Evolutionary conservation across 805 yeast genomes (phyloP).

Genomic region (Zygosaccharomyces gambellarensis): DNA sequence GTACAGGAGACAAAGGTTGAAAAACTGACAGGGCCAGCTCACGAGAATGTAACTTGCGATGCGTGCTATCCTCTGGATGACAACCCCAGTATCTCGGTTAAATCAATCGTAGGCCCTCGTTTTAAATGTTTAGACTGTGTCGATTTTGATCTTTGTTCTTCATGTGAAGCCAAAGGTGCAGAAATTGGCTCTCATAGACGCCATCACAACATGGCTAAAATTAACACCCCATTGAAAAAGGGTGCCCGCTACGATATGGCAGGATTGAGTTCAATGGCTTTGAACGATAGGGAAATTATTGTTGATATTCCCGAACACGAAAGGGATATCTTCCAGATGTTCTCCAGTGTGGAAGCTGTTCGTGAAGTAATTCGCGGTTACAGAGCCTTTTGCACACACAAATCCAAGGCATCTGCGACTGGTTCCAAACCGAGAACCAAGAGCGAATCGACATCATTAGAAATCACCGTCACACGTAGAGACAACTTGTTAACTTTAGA

Average conservation of each 20-base stretch:
- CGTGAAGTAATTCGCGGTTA: constrained; percentile 19
- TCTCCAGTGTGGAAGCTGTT: constrained; percentile 21
- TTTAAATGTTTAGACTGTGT: constrained; percentile 45
- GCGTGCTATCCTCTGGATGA: constrained; percentile 22
- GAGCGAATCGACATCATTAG: neutral
- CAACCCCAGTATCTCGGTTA: constrained; percentile 4
- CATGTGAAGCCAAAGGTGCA: constrained; percentile 26
- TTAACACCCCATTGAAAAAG: constrained; percentile 12
- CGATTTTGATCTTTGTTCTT: constrained; percentile 46
- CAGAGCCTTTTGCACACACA: constrained; percentile 10
- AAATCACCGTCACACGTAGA: constrained; percentile 10
- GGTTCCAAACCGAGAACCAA: neutral
- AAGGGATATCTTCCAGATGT: constrained; percentile 24
- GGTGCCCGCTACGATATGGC: neutral
- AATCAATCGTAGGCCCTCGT: constrained; percentile 38
- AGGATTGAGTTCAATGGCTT: neutral
- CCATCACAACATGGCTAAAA: constrained; percentile 20
- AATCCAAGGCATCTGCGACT: neutral
- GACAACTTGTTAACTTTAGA: constrained; percentile 19
- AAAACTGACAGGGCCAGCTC: constrained; percentile 6
- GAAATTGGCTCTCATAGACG: constrained; percentile 17
- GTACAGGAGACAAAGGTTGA: neutral
- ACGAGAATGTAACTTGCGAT: constrained; percentile 23
- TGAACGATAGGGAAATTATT: constrained; percentile 12
- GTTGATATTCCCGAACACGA: constrained; percentile 22